Percentiles rank a stretch among this genome's conserved stretches.
These are phyloP conservation scores for Tolypocladium nubicola DNA, from an alignment of 2,329 filamentous ascomycete species.

Conservation along the genomic window DNA sequence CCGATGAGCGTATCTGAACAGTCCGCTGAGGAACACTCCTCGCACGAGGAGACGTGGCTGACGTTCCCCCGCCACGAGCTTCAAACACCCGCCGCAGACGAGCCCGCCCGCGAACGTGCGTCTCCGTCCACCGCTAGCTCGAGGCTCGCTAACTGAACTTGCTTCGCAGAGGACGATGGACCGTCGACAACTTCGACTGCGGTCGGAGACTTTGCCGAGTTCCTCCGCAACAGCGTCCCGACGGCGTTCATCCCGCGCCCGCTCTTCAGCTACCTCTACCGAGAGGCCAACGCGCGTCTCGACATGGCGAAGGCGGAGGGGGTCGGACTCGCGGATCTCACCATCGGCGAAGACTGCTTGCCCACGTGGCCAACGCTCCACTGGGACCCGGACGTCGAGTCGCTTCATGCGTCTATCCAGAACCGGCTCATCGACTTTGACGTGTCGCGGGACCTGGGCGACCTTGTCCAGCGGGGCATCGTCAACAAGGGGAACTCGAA, in stretches of 20 bases:
- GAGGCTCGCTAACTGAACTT: neutral
- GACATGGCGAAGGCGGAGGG: constrained; percentile 9
- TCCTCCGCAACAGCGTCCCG: constrained; percentile 9
- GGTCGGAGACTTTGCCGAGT: constrained; percentile 2
- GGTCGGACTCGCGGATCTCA: constrained; percentile 8
- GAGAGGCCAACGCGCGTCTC: constrained; percentile 12
- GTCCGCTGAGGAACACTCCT: neutral
- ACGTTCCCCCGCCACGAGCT: neutral
- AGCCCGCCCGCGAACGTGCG: neutral
- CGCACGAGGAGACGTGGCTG: neutral
- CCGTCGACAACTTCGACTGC: neutral
- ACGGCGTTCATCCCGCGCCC: constrained; percentile 10
- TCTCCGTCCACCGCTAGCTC: neutral
- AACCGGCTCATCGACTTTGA: constrained; percentile 8
- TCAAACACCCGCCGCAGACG: neutral
- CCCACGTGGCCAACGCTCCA: constrained; percentile 13
- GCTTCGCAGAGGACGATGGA: neutral
- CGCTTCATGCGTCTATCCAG: constrained; percentile 16
- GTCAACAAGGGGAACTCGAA: constrained; percentile 14
- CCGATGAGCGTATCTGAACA: neutral
- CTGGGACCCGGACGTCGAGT: constrained; percentile 13
- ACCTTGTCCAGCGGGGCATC: constrained; percentile 10
- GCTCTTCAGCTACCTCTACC: constrained; percentile 11
- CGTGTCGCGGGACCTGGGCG: constrained; percentile 8
- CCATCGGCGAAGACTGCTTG: constrained; percentile 17